A percentile compares a stretch with the other conserved stretches of the same genome.
Conservation (phyloP, 768 basidiomycete species). For the Termitomyces sp. region DNA sequence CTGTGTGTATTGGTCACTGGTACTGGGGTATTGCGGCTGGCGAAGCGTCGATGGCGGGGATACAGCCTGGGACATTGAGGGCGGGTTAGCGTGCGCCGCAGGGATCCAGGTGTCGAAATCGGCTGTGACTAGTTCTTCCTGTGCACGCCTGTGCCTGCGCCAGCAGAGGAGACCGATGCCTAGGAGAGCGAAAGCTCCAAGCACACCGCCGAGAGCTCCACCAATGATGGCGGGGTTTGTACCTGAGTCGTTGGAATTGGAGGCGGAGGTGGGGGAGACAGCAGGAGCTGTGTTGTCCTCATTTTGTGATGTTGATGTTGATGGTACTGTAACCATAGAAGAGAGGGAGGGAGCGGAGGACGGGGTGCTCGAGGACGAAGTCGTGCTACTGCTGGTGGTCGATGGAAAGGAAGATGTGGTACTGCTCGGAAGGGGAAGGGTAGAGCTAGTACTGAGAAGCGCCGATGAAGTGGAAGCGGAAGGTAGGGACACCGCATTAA, state of each 20-base stretch:
- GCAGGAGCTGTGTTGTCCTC: not conserved
- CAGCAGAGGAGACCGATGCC: constrained; percentile 3
- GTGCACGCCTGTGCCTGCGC: constrained; percentile 4
- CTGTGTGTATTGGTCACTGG: constrained; percentile 2
- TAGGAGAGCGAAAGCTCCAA: constrained; percentile 6
- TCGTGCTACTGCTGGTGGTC: not conserved
- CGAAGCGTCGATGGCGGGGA: not conserved
- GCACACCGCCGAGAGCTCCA: constrained; percentile 9
- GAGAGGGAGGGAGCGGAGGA: not conserved
- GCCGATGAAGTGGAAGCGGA: not conserved
- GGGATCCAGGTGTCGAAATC: constrained; percentile 11
- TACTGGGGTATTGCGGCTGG: constrained; percentile 1
- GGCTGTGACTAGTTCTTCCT: not conserved
- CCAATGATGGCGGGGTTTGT: constrained; percentile 7
- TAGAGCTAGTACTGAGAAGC: not conserved
- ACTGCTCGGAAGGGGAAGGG: not conserved
- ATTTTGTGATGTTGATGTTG: not conserved
- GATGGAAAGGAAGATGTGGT: constrained; percentile 1
- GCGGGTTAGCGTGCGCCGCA: constrained; percentile 1
- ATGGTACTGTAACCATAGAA: constrained; percentile 3
- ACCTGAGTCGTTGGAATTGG: not conserved
- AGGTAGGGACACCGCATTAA: constrained; percentile 6
- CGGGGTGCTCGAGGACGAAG: not conserved
- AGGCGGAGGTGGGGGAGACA: not conserved
- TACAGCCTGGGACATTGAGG: constrained; percentile 1